Conservation (phyloP, 805 yeast genomes). For the Candida awuae region DNA sequence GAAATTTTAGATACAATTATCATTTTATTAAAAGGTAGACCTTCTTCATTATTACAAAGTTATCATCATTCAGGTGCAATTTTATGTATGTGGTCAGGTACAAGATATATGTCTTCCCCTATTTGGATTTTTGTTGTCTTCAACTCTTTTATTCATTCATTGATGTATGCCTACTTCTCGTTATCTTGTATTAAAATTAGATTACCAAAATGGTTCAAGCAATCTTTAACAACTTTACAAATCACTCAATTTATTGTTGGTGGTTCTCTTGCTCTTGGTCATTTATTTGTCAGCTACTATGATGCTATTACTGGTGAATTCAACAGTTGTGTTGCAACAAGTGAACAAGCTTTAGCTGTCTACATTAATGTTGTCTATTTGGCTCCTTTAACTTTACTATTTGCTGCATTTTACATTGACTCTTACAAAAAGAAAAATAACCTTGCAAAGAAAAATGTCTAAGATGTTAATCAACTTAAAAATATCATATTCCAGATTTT, state of each 20-base stretch:
- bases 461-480: not conserved
- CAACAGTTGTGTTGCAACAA: slow-evolving; percentile 44
- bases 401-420: slow-evolving; percentile 58
- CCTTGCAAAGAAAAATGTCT: slow-evolving; percentile 7
- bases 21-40: slow-evolving; percentile 59
- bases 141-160: slow-evolving; percentile 69
- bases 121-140: slow-evolving; percentile 75
- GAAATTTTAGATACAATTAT: slow-evolving; percentile 64
- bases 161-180: slow-evolving; percentile 66
- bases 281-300: slow-evolving; percentile 51
- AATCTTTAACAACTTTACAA: slow-evolving; percentile 56
- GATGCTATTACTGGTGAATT: slow-evolving; percentile 38
- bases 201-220: slow-evolving; percentile 51
- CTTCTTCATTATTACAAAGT: slow-evolving; percentile 58
- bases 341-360: slow-evolving; percentile 57
- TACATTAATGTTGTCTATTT: slow-evolving; percentile 56
- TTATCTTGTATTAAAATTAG: slow-evolving; percentile 49
- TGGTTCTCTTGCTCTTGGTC: slow-evolving; percentile 58
- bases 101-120: slow-evolving; percentile 62
- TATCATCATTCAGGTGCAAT: slow-evolving; percentile 78
- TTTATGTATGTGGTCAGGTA: slow-evolving; percentile 77
- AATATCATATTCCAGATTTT: not conserved
- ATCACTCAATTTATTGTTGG: slow-evolving; percentile 63
- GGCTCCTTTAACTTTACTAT: slow-evolving; percentile 58
- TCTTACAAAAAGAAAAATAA: slow-evolving; percentile 34